phyloP scores from a whole-genome alignment of 1,284 basidiomycete genomes.

The Marasmius tenuissimus region DNA sequence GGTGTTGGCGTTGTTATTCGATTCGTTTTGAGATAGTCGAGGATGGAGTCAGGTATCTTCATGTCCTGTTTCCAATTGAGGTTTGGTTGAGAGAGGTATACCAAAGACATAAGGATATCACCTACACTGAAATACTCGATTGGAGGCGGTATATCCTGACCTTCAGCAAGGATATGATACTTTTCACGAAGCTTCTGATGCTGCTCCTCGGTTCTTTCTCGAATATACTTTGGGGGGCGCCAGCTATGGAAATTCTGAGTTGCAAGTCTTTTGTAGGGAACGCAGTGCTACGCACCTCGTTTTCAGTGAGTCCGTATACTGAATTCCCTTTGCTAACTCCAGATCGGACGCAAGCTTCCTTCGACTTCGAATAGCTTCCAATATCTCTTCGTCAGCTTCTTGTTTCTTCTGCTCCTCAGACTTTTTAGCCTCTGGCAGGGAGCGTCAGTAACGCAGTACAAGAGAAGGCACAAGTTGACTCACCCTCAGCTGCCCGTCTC shows the following conservation, averaged over 20 bases:
- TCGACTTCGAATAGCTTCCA: conserved; percentile 89
- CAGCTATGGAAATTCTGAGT: conserved; percentile 54
- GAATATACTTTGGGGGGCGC: conserved; percentile 85
- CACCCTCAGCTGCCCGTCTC: conserved; percentile 79
- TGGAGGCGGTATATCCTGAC: conserved; percentile 90
- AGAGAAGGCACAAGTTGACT: conserved; percentile 18
- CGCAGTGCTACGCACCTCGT: conserved; percentile 58
- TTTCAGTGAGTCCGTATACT: conserved; percentile 85
- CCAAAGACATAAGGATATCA: conserved; percentile 5
- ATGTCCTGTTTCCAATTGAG: conserved; percentile 70
- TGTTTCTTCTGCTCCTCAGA: conserved; percentile 80
- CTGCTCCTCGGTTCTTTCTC: conserved; percentile 67
- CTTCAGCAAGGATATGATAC: conserved; percentile 91
- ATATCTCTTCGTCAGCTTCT: conserved; percentile 88
- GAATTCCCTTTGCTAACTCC: conserved; percentile 92
- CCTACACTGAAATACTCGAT: conserved; percentile 87
- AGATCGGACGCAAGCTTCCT: conserved; percentile 90
- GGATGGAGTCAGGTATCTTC: conserved; percentile 89
- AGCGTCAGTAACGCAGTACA: conserved; percentile 13
- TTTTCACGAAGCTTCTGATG: conserved; percentile 82
- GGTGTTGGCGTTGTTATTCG: conserved; percentile 90
- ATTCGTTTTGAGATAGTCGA: conserved; percentile 82
- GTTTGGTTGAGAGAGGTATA: conserved; percentile 5
- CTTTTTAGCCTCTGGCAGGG: conserved; percentile 75
- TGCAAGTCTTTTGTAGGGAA: neutral